Evolutionary conservation across 176 grass and related monocot genomes (phyloP), one percentile per base, ranked within the genome.

Genomic region (Saccharum spontaneum): DNA sequence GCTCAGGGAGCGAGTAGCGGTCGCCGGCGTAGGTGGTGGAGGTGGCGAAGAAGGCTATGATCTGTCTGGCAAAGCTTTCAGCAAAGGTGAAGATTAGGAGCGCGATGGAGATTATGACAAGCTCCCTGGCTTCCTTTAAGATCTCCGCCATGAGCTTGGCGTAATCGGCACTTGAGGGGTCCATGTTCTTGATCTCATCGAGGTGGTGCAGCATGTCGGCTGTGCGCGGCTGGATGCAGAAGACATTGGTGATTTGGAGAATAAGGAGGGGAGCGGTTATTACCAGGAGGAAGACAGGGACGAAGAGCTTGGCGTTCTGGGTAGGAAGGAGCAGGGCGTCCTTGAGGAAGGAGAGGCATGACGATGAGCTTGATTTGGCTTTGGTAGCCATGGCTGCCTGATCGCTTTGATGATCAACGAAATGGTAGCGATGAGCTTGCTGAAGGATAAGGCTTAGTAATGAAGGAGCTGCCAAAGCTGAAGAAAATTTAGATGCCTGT

Each of bases 21-120:
- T 85, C 69, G 38, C 87, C 82, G 10, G 82, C 66, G 82, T 73
- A 89, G 34, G 87, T 89, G 14, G 46, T 73, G 69, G 87, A 74
- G 12, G 82, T 46, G 0, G 82, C 87, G 69, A 85, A 81, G 60
- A 81, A 67, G 37, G 76, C 14, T n/a, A 89, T 0, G 60, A 67
- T 23, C 75, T 74, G 68, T 9, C 10, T 57, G 48, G 39, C 18
- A 36, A 79, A 73, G 82, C 8, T 6, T 13, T 68, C 31, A 7
- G 44, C 10, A 8, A 75, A 0, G 59, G 66, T 5, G 55, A 80
- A 5, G 55, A 85, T 5, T 5, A 20, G 3, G 48, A 20, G 5
- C 8, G 38, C 12, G 39, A 79, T 60, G 46, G 7, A 1, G 59
- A 75, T 46, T 1, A 85, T 0, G 68, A 61, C 1, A 17, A 89